Evolutionary conservation across 2,329 filamentous ascomycete genomes (phyloP).

Genomic region (Paecilomyces formosus): DNA sequence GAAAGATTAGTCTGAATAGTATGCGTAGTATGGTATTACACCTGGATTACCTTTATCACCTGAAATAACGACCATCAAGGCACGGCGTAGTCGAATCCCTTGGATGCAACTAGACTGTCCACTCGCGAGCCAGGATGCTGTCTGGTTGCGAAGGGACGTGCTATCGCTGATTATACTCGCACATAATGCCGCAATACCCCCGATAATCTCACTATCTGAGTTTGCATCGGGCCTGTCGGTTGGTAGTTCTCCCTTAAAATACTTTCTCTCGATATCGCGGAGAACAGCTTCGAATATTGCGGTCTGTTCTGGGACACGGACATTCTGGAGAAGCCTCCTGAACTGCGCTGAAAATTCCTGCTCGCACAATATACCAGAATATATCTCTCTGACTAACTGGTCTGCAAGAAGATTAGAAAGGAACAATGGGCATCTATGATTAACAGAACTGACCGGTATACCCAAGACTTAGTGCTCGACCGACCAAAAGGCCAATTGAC

Average conservation of each 20-base stretch:
- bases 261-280: constrained; percentile 34
- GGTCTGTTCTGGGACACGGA: constrained; percentile 44
- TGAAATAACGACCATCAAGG: constrained; percentile 53
- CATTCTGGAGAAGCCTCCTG: constrained; percentile 29
- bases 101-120: constrained; percentile 60
- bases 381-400: constrained; percentile 33
- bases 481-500: constrained; percentile 38
- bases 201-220: constrained; percentile 32
- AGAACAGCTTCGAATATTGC: constrained; percentile 39
- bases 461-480: constrained; percentile 61
- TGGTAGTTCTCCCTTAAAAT: constrained; percentile 20
- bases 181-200: constrained; percentile 54
- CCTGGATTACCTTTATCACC: constrained; percentile 42
- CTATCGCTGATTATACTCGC: constrained; percentile 42
- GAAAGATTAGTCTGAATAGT: constrained; percentile 1
- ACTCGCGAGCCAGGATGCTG: constrained; percentile 59
- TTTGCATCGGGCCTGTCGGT: constrained; percentile 6
- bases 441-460: constrained; percentile 53
- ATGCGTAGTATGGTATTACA: neutral
- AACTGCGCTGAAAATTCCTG: constrained; percentile 22
- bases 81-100: constrained; percentile 58
- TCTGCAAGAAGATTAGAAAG: constrained; percentile 23
- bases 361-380: constrained; percentile 25
- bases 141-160: constrained; percentile 42
- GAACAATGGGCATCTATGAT: neutral